These are phyloP conservation scores for Penicillium sp. DNA, from an alignment of 2,329 filamentous ascomycete species.

Conservation along the genomic window DNA sequence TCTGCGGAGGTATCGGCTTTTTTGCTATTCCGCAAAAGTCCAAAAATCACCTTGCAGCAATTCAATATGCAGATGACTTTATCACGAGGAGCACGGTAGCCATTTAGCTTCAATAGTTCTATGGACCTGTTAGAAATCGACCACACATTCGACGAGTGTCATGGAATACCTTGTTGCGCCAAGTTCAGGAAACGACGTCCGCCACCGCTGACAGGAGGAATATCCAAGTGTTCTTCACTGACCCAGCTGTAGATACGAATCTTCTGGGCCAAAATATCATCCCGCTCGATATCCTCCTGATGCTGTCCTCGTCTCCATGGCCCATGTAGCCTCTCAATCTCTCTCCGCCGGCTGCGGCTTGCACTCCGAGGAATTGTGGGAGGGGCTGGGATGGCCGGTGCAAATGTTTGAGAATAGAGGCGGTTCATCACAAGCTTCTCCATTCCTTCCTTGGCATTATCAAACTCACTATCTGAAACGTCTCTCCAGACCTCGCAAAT, in stretches of 20 bases:
- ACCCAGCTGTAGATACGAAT: conserved; percentile 97
- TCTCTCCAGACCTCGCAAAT: conserved; percentile 95
- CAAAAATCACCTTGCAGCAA: conserved; percentile 99
- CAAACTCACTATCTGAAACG: conserved; percentile 94
- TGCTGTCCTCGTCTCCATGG: conserved; percentile 92
- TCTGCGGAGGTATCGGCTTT: conserved; percentile 87
- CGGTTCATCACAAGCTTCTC: conserved; percentile 99
- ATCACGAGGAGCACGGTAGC: conserved; percentile 92
- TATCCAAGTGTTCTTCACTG: conserved; percentile 88
- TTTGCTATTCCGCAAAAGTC: conserved; percentile 85
- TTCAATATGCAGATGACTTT: conserved; percentile 99
- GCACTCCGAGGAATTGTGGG: conserved; percentile 62
- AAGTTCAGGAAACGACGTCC: conserved; percentile 84
- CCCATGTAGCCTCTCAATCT: conserved; percentile 67
- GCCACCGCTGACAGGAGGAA: conserved; percentile 78
- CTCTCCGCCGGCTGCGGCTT: conserved; percentile 67
- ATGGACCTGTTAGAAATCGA: conserved; percentile 26
- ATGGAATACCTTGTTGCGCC: conserved; percentile 75
- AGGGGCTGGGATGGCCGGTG: conserved; percentile 82
- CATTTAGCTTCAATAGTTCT: conserved; percentile 95
- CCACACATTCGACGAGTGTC: not conserved
- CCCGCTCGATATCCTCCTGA: conserved; percentile 95
- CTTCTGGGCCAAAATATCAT: conserved; percentile 94
- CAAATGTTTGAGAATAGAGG: conserved; percentile 93
- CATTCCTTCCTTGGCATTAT: conserved; percentile 98